These are phyloP conservation scores for Xylariales sp. DNA, from an alignment of 2,329 filamentous ascomycete genomes.

Conservation along the genomic window DNA sequence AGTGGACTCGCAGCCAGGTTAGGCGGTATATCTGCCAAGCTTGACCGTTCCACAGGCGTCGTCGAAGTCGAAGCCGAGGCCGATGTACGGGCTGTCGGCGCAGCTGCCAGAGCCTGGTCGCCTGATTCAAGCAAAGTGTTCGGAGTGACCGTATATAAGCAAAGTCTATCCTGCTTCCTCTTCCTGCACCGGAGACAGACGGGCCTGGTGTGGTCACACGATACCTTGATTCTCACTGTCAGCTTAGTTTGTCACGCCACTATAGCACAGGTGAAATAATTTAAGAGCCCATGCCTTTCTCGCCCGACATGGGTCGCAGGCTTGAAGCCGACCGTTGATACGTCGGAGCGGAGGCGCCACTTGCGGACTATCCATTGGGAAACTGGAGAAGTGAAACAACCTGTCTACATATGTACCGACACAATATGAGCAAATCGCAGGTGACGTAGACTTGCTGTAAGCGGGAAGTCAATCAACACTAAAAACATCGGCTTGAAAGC, in stretches of 20 bases:
- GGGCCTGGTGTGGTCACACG: background rate
- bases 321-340: background rate
- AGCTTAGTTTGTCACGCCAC: no score
- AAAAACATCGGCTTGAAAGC: no score
- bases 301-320: background rate
- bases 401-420: background rate
- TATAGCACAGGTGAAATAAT: no score
- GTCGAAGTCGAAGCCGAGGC: constrained; percentile 6
- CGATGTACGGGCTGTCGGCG: no score
- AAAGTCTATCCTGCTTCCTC: background rate
- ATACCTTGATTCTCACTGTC: background rate
- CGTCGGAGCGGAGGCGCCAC: background rate
- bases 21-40: no score
- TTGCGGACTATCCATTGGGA: no score
- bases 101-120: no score
- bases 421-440: background rate
- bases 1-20: constrained; percentile 9
- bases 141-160: background rate
- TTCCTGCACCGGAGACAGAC: background rate
- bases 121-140: no score
- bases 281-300: background rate
- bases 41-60: background rate
- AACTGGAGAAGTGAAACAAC: background rate
- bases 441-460: background rate
- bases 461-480: background rate